Base-by-base conservation (phyloP, 2,329 filamentous ascomycete species). In the Tolypocladium amazonense region DNA sequence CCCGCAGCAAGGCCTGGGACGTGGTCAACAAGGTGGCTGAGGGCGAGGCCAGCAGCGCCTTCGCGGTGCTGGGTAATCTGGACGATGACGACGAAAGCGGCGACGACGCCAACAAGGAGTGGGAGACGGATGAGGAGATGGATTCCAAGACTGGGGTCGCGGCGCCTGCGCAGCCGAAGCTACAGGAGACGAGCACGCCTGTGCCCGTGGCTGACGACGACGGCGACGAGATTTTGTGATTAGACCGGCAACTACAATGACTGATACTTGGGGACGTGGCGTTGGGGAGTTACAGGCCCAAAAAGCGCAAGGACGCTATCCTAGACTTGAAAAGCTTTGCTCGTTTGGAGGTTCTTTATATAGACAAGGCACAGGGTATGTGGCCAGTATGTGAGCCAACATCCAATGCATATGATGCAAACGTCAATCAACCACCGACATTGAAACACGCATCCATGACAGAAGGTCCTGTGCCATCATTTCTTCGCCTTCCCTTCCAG, bases 1-100 rank as follows among this genome's bases (percentile, higher is more conserved):
- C 73, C 50, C 72, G 84, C 62, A 75, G 76, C 25, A 81, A 82
- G 69, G 72, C 73, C 4, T 87, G 84, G 84, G 82, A 85, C 2
- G 79, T 83, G 9, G 75, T 86, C 65, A 87, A 86, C 69, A 77
- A 69, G 61, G 66, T 68, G 52, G 67, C 65, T 3, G 68, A 62
- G 56, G 66, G 64, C 27, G 65, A 59, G 1, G 64, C 64, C 23
- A 65, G 63, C 35, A 59, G 62, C 25, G 58, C 47, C 11, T 63
- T 64, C 41, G 64, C 38, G 3, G 62, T 56, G 23, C 58, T 63
- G n/a, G 65, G 62, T 23, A 65, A 56, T 7, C 67, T 59, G 12
- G 67, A 65, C n/a, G 67, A 63, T 23, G 67, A 67, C n/a, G 67
- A 64, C n/a, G 66, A 67, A 20, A 60, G 57, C n/a, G 58, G 68